Conservation (phyloP, 176 grass and related monocot species). For the Elaeis guineensis region DNA sequence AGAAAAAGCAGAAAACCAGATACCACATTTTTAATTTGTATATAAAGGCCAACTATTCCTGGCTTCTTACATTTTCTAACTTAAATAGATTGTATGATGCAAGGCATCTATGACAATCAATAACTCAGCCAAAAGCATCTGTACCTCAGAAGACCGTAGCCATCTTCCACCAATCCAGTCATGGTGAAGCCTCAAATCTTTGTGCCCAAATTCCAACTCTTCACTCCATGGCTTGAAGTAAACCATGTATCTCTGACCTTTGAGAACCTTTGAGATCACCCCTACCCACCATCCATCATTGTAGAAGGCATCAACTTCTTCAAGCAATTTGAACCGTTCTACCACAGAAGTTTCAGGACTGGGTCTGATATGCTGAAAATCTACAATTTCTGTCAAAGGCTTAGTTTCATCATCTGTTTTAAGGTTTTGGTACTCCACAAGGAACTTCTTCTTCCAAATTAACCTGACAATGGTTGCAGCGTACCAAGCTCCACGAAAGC, state of each 20-base stretch:
- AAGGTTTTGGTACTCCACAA: constrained; percentile 53
- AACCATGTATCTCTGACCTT: constrained; percentile 36
- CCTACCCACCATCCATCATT: constrained; percentile 93
- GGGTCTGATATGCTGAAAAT: constrained; percentile 46
- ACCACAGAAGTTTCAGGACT: constrained; percentile 13
- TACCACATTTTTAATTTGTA: too few species aligned
- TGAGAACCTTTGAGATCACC: constrained; percentile 52
- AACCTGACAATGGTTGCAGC: constrained; percentile 37
- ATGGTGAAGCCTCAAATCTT: constrained; percentile 51
- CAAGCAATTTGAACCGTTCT: constrained; percentile 41
- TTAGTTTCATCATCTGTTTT: constrained; percentile 46
- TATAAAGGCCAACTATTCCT: too few species aligned
- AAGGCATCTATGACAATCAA: too few species aligned
- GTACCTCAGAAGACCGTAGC: constrained; percentile 45
- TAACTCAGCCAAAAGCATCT: too few species aligned
- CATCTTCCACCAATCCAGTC: constrained; percentile 77
- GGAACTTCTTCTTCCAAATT: constrained; percentile 27
- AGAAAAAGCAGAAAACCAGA: too few species aligned
- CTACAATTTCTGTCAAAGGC: constrained; percentile 51
- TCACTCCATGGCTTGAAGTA: constrained; percentile 76
- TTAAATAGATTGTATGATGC: too few species aligned
- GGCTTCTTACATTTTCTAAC: too few species aligned
- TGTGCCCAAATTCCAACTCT: constrained; percentile 43
- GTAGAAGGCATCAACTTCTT: constrained; percentile 72
- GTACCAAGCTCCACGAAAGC: constrained; percentile 65